Conservation (phyloP, 2,329 filamentous ascomycete species). For the Xylariaceae sp. region DNA sequence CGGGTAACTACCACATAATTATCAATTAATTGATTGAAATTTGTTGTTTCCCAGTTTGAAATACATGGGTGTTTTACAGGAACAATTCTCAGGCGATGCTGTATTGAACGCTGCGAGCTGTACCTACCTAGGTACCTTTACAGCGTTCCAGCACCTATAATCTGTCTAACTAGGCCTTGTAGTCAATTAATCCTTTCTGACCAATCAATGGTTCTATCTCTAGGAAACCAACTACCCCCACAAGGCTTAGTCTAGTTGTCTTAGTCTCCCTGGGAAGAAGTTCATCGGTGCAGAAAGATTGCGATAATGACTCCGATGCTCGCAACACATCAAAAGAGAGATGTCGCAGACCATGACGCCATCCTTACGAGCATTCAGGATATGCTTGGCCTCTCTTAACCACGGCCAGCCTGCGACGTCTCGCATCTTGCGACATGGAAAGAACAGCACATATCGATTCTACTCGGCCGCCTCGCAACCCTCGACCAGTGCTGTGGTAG, state of each 20-base stretch:
- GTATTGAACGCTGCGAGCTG: too few relatives aligned
- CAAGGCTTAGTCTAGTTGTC: constrained; percentile 1
- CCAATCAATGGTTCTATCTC: background rate
- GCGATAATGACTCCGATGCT: constrained; percentile 7
- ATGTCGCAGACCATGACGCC: constrained; percentile 15
- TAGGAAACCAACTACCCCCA: too few relatives aligned
- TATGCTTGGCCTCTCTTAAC: constrained; percentile 11
- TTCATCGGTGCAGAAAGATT: background rate
- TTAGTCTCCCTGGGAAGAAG: too few relatives aligned
- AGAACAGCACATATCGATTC: constrained; percentile 46
- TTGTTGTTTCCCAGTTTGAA: too few relatives aligned
- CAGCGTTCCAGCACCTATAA: too few relatives aligned
- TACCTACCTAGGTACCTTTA: too few relatives aligned
- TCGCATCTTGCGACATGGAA: constrained; percentile 8
- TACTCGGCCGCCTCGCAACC: constrained; percentile 21
- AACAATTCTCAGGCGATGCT: too few relatives aligned
- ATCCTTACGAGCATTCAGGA: constrained; percentile 10
- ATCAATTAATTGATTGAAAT: too few relatives aligned
- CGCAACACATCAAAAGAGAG: background rate
- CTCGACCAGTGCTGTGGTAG: constrained; percentile 55
- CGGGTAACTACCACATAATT: too few relatives aligned
- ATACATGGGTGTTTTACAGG: too few relatives aligned
- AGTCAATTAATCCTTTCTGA: background rate
- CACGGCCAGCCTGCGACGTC: background rate
- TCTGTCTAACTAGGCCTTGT: too few relatives aligned